phyloP scores from a whole-genome alignment of 1,139 yeast species.

The Saccharomycopsis hybrid region DNA sequence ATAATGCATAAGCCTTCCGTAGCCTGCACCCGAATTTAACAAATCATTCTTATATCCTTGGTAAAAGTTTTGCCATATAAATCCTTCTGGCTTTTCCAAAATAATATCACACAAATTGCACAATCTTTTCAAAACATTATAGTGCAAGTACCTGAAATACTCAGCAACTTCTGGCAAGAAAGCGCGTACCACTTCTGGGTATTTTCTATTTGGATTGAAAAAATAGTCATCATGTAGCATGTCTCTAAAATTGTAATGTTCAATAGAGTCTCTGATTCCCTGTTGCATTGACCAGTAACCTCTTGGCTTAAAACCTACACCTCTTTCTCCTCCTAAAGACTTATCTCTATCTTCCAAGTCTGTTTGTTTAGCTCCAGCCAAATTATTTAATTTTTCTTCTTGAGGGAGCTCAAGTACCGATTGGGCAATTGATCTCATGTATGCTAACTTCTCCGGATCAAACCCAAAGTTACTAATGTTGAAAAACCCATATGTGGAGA shows the following conservation, averaged over 20 bases:
- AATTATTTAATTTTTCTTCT: slow-evolving; percentile 33
- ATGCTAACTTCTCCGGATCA: slow-evolving; percentile 28
- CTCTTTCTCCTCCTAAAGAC: slow-evolving; percentile 40
- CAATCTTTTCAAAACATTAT: slow-evolving; percentile 32
- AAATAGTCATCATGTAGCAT: slow-evolving; percentile 30
- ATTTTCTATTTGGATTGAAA: slow-evolving; percentile 23
- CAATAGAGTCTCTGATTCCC: slow-evolving; percentile 37
- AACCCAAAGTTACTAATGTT: slow-evolving; percentile 37
- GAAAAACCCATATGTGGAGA: slow-evolving; percentile 42
- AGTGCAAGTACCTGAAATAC: slow-evolving; percentile 34
- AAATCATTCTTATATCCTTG: slow-evolving; percentile 27
- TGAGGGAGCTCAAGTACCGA: slow-evolving; percentile 36
- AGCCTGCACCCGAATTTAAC: slow-evolving; percentile 34
- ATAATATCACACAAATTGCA: slow-evolving; percentile 36
- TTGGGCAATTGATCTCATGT: slow-evolving; percentile 35
- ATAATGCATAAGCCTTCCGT: slow-evolving; percentile 39
- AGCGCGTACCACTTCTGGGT: slow-evolving; percentile 34
- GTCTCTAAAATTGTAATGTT: slow-evolving; percentile 37
- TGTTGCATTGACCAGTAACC: slow-evolving; percentile 41
- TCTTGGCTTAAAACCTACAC: slow-evolving; percentile 41
- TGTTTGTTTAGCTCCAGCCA: slow-evolving; percentile 34
- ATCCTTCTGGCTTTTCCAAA: slow-evolving; percentile 39
- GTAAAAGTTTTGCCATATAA: slow-evolving; percentile 32
- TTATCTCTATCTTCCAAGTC: slow-evolving; percentile 29
- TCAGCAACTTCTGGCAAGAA: slow-evolving; percentile 34